phyloP scores from a whole-genome alignment of 495 filamentous ascomycete species.

The Aspergillus ellipticus region DNA sequence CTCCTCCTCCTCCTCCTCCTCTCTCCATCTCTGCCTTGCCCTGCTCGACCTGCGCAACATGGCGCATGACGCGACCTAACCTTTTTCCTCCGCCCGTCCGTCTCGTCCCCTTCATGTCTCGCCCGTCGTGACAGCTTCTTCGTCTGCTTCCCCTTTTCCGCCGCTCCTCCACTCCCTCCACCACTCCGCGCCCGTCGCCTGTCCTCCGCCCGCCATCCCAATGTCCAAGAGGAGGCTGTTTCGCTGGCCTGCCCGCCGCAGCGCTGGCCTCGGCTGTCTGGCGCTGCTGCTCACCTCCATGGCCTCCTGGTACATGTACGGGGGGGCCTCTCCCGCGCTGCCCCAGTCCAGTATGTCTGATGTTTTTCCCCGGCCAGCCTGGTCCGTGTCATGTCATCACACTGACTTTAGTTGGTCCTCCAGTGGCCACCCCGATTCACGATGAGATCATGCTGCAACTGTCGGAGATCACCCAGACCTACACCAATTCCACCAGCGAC shows the following conservation, averaged over 20 bases:
- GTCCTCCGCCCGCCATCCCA: conserved; percentile 3
- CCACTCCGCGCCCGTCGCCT: neutral
- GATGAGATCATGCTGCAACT: conserved; percentile 16
- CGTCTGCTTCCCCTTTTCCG: neutral
- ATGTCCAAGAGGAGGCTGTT: conserved; percentile 22
- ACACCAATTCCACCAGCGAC: conserved; percentile 12
- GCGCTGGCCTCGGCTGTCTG: conserved; percentile 13
- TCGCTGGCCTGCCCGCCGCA: conserved; percentile 21
- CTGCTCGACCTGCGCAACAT: neutral
- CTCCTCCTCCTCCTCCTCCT: too few species aligned
- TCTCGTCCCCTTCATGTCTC: neutral
- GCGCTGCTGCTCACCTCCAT: conserved; percentile 16
- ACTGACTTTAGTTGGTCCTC: neutral
- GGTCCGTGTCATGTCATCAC: neutral
- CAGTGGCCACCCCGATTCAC: conserved; percentile 9
- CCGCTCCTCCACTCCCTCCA: neutral
- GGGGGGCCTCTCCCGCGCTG: conserved; percentile 2
- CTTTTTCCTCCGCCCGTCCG: neutral
- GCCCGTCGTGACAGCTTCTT: neutral
- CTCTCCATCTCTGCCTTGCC: neutral
- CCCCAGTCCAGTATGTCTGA: conserved; percentile 5
- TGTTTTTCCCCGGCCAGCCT: neutral
- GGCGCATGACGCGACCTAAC: neutral
- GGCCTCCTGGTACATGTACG: conserved; percentile 11
- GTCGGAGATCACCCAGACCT: conserved; percentile 15